Evolutionary conservation across 352 stramenopile genomes (phyloP), one percentile per base, ranked within the genome.

Genomic region (Salisapilia sapeloensis): DNA sequence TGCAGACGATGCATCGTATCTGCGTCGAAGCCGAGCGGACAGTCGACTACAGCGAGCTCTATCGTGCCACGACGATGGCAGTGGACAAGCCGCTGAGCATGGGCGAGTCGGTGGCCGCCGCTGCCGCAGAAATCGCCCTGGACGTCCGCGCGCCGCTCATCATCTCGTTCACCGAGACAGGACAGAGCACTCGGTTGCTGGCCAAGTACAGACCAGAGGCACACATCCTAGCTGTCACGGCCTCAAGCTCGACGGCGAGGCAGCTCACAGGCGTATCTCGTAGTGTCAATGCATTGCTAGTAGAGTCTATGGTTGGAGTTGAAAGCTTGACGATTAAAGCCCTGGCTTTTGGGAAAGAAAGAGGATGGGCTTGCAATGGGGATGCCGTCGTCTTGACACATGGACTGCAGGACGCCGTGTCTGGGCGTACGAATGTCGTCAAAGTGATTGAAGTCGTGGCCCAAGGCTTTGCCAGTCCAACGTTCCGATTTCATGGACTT

Each of bases 101-200:
- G 53, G 61, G 46, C 35, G 95, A 99, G 55, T 94, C 91, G 7
- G 93, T 98, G 34, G 92, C 91, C 7, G 95, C 86, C 11, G 97
- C 95, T 0, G 94, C 95, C 32, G 92, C 98, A 8, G 96, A 98
- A 48, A 98, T 94, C 13, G 87, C 95, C 19, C 85, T 97, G 46
- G 94, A 99, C 44, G 78, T 98, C 26, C 58, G 82, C 13, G 93
- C 95, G 16, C 95, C 93, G 48, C 64, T 95, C 15, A 98, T 99
- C 34, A 83, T 99, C 48, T 96, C 97, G 24, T 92, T 97, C 45
- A 97, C 92, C 6, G 91, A 98, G 45, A 92, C 76, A 15, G 95
- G 95, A 13, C 71, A 46, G 17, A 98, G 92, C 20, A 93, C 94
- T 2, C 90, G 86, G 37, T 62, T 96, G 34, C 66, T 99, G 11